These are phyloP conservation scores for Kazachstania martiniae DNA, from an alignment of 805 yeast genomes.

Conservation along the genomic window DNA sequence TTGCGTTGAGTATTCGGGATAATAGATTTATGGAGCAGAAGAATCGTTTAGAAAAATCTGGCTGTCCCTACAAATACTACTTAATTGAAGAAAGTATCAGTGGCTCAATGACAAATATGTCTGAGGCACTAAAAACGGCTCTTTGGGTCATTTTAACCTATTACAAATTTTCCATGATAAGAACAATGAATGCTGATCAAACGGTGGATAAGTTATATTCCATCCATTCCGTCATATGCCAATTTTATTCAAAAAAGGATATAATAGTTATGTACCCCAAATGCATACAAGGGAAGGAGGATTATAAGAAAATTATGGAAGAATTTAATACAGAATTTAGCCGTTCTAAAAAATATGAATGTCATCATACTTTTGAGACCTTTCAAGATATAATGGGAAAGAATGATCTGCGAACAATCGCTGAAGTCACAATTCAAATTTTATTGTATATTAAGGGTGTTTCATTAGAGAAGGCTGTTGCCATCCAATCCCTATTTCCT, in stretches of 20 bases:
- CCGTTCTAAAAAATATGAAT: constrained; percentile 20
- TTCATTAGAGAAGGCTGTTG: constrained; percentile 73
- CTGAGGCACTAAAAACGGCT: constrained; percentile 65
- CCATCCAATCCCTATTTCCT: constrained; percentile 57
- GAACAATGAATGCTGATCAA: constrained; percentile 63
- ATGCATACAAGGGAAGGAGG: constrained; percentile 38
- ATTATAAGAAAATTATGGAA: constrained; percentile 34
- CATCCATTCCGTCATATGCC: constrained; percentile 42
- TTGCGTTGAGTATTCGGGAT: constrained; percentile 71
- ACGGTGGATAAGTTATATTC: constrained; percentile 38
- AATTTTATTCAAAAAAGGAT: constrained; percentile 31
- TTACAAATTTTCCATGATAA: constrained; percentile 53
- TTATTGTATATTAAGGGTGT: constrained; percentile 74
- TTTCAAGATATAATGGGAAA: constrained; percentile 67
- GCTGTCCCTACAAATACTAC: constrained; percentile 57
- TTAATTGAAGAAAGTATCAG: constrained; percentile 65
- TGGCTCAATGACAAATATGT: constrained; percentile 33
- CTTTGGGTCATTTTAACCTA: constrained; percentile 58
- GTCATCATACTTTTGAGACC: constrained; percentile 38
- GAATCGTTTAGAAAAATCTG: constrained; percentile 57
- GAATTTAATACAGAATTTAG: constrained; percentile 36
- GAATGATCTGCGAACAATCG: constrained; percentile 55
- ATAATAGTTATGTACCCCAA: constrained; percentile 44
- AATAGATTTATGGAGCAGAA: constrained; percentile 88
- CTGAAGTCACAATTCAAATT: constrained; percentile 66